A percentile compares a stretch with the other conserved stretches of the same genome.
These are phyloP conservation scores for Quercus ilex DNA, from an alignment of 306 rosid species.

Conservation along the genomic window DNA sequence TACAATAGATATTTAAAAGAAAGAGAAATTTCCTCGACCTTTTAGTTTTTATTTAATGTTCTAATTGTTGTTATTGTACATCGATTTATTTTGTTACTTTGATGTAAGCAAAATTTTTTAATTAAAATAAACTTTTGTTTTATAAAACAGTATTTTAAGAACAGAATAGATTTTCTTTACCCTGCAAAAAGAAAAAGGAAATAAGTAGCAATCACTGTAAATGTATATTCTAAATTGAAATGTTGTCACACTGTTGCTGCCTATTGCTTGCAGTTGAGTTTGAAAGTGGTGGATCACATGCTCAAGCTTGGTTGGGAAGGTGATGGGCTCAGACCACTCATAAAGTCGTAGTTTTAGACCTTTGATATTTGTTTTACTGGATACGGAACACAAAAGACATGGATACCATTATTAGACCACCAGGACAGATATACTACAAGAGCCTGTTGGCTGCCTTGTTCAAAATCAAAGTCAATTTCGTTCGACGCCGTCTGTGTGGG, in stretches of 20 bases:
- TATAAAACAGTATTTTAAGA: too few species aligned
- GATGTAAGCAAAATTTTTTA: too few species aligned
- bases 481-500: conserved; percentile 19
- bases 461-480: conserved; percentile 18
- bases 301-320: conserved; percentile 99
- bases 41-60: too few species aligned
- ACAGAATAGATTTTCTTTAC: too few species aligned
- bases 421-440: conserved; percentile 28
- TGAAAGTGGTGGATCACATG: conserved; percentile 97
- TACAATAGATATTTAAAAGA: too few species aligned
- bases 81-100: too few species aligned
- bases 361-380: not conserved
- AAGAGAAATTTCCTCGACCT: too few species aligned
- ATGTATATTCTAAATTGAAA: not conserved
- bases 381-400: conserved; percentile 19
- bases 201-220: not conserved
- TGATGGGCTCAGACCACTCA: conserved; percentile 67
- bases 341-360: conserved; percentile 56
- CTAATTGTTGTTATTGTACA: too few species aligned
- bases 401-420: conserved; percentile 8
- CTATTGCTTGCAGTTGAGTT: conserved; percentile 78
- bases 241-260: conserved; percentile 25
- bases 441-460: conserved; percentile 25
- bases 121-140: too few species aligned
- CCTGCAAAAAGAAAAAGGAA: not conserved